Evolutionary conservation across 768 basidiomycete genomes (phyloP).

Genomic region (Agrocybe pediades): DNA sequence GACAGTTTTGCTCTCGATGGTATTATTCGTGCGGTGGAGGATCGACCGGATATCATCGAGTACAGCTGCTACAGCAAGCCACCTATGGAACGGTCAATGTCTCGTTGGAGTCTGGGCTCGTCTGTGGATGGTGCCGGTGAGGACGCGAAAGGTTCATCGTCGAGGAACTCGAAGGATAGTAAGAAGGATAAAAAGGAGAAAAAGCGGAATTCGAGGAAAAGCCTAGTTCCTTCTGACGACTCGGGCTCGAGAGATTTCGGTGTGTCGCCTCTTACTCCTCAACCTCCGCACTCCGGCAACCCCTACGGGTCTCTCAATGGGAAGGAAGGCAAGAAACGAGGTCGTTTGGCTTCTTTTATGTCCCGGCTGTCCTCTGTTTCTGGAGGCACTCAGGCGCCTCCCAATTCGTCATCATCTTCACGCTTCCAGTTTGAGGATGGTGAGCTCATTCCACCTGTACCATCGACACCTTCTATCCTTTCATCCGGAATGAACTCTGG

Average conservation of each 20-base stretch:
- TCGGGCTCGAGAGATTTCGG: background rate
- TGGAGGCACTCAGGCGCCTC: background rate
- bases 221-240: background rate
- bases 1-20: background rate
- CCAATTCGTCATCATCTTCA: background rate
- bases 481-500: background rate
- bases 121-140: background rate
- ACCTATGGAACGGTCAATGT: background rate
- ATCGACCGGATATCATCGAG: background rate
- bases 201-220: background rate
- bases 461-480: background rate
- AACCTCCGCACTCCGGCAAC: background rate
- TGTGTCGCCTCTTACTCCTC: background rate
- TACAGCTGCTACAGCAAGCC: background rate
- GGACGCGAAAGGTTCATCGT: no score
- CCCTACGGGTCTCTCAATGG: background rate
- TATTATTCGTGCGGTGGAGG: no score
- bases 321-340: background rate
- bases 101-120: background rate
- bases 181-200: background rate
- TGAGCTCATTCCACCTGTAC: background rate
- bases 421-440: background rate
- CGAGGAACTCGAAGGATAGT: background rate
- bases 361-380: background rate
- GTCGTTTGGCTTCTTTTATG: background rate